A percentile compares a stretch with the other conserved stretches of the same genome.
These are phyloP conservation scores for Pseudogymnoascus sp. DNA, from an alignment of 2,329 filamentous ascomycete species.

Conservation along the genomic window DNA sequence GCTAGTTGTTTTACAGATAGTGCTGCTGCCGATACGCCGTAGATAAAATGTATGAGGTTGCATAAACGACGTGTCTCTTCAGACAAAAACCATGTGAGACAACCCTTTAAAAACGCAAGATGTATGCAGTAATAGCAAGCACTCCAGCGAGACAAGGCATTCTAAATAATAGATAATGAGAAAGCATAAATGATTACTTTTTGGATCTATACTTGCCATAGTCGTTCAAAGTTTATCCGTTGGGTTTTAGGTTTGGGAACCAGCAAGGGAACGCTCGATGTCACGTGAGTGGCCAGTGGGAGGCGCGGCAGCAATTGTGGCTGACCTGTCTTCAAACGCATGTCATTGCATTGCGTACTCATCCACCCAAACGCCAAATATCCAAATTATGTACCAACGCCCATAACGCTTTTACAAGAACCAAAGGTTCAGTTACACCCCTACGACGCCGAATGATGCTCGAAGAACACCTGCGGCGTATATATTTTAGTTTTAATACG, in stretches of 20 bases:
- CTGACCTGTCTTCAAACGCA: background rate
- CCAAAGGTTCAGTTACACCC: background rate
- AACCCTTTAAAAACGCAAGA: background rate
- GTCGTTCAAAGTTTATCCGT: background rate
- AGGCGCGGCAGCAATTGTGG: constrained; percentile 1
- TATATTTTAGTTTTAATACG: constrained; percentile 1
- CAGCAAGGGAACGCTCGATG: background rate
- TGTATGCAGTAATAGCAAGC: background rate
- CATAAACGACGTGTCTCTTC: background rate
- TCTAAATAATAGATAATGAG: background rate
- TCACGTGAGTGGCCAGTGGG: background rate
- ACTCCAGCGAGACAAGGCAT: background rate
- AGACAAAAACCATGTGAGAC: background rate
- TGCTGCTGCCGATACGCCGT: background rate
- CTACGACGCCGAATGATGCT: background rate
- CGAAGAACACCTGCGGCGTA: background rate
- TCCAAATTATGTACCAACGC: background rate
- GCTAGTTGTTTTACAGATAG: background rate
- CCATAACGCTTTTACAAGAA: background rate
- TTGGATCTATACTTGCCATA: background rate
- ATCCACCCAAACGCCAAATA: background rate
- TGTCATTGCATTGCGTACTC: constrained; percentile 9
- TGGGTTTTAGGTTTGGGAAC: background rate
- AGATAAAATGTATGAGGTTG: background rate
- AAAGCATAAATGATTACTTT: background rate